Evolutionary conservation across 768 basidiomycete species (phyloP), one percentile per base, ranked within the genome.

Genomic region (Kwoniella dendrophila): DNA sequence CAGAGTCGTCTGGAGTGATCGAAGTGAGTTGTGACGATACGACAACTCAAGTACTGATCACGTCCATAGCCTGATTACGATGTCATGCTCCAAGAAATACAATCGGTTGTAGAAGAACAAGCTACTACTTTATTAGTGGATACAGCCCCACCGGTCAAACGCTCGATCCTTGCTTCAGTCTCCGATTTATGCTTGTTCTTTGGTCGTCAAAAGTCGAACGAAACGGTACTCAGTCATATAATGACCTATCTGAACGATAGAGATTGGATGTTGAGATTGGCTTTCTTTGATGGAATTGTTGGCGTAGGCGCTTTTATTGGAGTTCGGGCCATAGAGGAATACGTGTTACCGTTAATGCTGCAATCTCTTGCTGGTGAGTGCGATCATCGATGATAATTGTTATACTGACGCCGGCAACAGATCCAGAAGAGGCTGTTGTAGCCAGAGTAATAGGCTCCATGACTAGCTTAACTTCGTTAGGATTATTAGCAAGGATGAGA

Each of bases 291-390:
- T 75, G 90, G 90, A 62, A 92, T 96, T 29, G 91, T 97, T 20
- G 93, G 92, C 63, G 92, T 99, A 0, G 94, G 94, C 4, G 90
- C 90, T 0, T 95, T 91, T 80, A 91, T 94, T 2, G 94, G 94
- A 1, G 88, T 90, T 30, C 82, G 88, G 60, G 94, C 91, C 67
- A 75, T 98, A 69, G 96, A 98, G 73, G 93, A 97, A 70, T 98
- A 97, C 70, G 95, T 98, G 54, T 75, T 96, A n/a, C 96, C 96
- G 0, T 78, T 99, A 61, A 93, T 98, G 91, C 86, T 92, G 3
- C 94, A 97, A 70, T 92, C 94, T 0, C 80, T 99, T 27, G 92
- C 92, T 54, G 95, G 95, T 93, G 59, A 36, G 85, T 70, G 14
- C n/a, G 44, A 53, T 56, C 34, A 57, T 24, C 18, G 56, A 67